phyloP scores from a whole-genome alignment of 2,329 filamentous ascomycete species.

The Macrophomina pseudophaseolina region DNA sequence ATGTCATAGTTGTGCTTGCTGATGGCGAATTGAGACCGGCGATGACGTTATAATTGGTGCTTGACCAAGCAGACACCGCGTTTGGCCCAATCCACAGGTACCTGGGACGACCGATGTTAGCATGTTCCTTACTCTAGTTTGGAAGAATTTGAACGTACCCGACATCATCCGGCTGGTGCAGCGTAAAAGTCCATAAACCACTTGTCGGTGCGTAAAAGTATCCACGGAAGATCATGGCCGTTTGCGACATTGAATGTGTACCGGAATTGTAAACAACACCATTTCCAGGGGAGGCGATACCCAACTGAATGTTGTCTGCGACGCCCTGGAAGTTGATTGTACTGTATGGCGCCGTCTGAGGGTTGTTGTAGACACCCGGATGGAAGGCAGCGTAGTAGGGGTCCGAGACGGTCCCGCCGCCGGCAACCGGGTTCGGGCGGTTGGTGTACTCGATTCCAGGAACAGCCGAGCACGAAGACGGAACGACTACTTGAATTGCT shows the following conservation, averaged over 20 bases:
- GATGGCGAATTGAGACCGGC: neutral
- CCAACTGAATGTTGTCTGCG: neutral
- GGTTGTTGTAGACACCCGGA: slow-evolving; percentile 8
- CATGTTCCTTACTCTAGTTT: too few relatives aligned
- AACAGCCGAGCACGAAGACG: neutral
- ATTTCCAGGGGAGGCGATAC: neutral
- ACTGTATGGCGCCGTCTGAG: neutral
- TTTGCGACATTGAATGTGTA: neutral
- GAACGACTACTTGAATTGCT: neutral
- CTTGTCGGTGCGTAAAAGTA: neutral
- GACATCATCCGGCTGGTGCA: neutral
- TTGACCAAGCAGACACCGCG: neutral
- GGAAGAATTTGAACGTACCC: too few relatives aligned
- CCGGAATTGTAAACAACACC: neutral
- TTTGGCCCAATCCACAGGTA: neutral
- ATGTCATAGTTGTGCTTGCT: neutral
- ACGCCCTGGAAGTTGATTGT: neutral
- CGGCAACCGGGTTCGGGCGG: neutral
- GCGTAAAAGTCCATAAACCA: neutral
- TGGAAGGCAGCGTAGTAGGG: neutral
- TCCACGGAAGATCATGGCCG: slow-evolving; percentile 1
- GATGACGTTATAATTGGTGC: neutral
- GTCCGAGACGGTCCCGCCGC: neutral
- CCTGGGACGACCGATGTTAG: too few relatives aligned
- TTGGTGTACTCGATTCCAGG: neutral